Conservation (phyloP, 148 eudicot species). For the Rhododendron williamsianum region DNA sequence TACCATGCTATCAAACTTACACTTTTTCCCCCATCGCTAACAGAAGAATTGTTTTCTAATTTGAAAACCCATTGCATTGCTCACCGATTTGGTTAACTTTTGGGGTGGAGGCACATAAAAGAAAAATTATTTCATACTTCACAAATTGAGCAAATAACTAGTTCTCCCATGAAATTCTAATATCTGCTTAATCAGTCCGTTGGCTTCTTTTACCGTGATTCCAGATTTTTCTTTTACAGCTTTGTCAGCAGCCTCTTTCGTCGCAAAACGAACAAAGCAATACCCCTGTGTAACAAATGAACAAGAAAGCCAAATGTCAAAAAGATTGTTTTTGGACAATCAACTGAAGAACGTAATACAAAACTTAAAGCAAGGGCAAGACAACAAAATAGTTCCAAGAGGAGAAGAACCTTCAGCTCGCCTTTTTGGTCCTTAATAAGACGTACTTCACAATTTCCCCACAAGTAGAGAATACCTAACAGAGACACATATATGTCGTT, state of each 20-base stretch:
- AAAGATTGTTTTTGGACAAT: neutral
- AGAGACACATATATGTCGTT: neutral
- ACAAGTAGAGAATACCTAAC: constrained; percentile 55
- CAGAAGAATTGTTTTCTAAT: neutral
- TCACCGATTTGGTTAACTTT: neutral
- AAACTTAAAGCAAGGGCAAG: neutral
- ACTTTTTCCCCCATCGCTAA: neutral
- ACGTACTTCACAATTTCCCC: constrained; percentile 46
- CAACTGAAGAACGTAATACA: neutral
- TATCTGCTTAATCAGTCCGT: neutral
- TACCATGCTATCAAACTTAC: neutral
- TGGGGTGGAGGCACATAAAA: neutral
- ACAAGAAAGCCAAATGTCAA: neutral
- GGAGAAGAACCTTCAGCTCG: constrained; percentile 3
- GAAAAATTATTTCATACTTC: neutral
- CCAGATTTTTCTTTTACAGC: constrained; percentile 65
- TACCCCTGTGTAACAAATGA: constrained; percentile 39
- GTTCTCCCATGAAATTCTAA: neutral
- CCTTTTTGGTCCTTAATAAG: constrained; percentile 50
- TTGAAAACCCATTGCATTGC: neutral
- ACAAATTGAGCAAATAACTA: neutral
- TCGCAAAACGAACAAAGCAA: constrained; percentile 55
- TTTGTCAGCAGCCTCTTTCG: constrained; percentile 50
- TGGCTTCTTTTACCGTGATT: constrained; percentile 30
- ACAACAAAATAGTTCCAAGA: neutral